Base-by-base conservation (phyloP, 2,329 filamentous ascomycete genomes). In the Alternaria gaisen region DNA sequence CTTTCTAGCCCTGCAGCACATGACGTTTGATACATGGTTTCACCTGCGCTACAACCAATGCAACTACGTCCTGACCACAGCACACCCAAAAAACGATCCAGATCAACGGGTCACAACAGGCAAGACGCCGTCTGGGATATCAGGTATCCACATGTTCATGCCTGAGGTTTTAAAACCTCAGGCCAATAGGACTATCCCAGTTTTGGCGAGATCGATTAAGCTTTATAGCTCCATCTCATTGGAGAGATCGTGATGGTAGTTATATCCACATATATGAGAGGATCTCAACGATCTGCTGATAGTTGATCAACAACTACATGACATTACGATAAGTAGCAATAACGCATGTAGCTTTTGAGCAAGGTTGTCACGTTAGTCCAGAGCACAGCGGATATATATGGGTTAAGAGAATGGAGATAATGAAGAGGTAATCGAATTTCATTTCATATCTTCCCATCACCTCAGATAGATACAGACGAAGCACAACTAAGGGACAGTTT, bases 121-220 rank as follows among this genome's bases (percentile, higher is more conserved):
- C 32, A 53, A 22, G 28, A 16, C n/a, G 16, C 53, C 40, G 12
- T 38, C 32, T 40, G 22, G 28, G 24, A 40, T 44, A 56, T 46
- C 50, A 61, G 38, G 55, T 50, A 58, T 46, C 50, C 58, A 50
- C 18, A 41, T 58, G 38, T 64, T 63, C 34, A 36, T 48, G 67
- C 53, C 62, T 67, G 32, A 65, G 66, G 66, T 68, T 68, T 70
- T 56, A 60, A 67, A 68, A 70, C 65, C 55, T 60, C 38, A 64
- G 58, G 59, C 62, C 57, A 51, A 63, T 50, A 50, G 6, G 4
- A 18, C 38, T 20, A 40, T 20, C 3, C 10, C 38, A 18, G 38
- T 40, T 40, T 18, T 40, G 38, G n/a, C 6, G 38, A n/a, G 18
- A 40, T 5, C 8, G 4, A 10, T 9, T 20, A 20, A 40, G 38